Conservation (phyloP, 2,329 filamentous ascomycete species). For the Trichophyton simii region DNA sequence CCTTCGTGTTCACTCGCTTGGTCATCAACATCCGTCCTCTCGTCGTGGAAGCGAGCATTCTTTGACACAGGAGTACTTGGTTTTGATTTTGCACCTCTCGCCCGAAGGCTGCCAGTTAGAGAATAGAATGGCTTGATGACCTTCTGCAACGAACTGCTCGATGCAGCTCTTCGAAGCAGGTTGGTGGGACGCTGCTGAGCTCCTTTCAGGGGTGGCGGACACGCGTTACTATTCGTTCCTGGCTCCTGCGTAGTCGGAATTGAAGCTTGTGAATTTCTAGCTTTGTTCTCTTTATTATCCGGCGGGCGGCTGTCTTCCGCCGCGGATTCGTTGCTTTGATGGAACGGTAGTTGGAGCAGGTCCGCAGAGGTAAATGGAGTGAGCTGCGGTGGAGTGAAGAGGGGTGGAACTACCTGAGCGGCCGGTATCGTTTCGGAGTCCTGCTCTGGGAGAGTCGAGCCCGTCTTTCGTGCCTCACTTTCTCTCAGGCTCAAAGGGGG, state of each 20-base stretch:
- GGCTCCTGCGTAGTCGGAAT: not conserved
- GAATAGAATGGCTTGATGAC: conserved; percentile 22
- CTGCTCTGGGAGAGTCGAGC: not conserved
- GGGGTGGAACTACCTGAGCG: not conserved
- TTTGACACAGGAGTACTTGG: not conserved
- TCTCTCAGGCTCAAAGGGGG: not conserved
- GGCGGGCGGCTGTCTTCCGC: not conserved
- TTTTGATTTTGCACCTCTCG: not conserved
- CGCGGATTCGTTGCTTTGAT: not conserved
- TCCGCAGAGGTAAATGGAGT: not conserved
- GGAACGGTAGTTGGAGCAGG: not conserved
- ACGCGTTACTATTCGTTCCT: not conserved
- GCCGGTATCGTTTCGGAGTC: not conserved
- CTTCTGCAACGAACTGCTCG: conserved; percentile 1
- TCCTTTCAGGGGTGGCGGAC: not conserved
- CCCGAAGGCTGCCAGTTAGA: not conserved
- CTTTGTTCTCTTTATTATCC: not conserved
- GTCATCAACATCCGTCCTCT: too few species aligned
- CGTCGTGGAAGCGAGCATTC: not conserved
- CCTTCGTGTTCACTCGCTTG: not conserved
- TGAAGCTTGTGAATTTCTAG: not conserved
- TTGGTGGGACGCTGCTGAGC: not conserved
- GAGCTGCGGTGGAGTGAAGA: not conserved
- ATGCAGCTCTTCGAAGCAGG: not conserved
- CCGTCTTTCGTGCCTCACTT: not conserved